A percentile compares a stretch with the other conserved stretches of the same genome.
These are phyloP conservation scores for Mucor ambiguus DNA, from an alignment of 371 early-diverging fungal genomes.

Conservation along the genomic window DNA sequence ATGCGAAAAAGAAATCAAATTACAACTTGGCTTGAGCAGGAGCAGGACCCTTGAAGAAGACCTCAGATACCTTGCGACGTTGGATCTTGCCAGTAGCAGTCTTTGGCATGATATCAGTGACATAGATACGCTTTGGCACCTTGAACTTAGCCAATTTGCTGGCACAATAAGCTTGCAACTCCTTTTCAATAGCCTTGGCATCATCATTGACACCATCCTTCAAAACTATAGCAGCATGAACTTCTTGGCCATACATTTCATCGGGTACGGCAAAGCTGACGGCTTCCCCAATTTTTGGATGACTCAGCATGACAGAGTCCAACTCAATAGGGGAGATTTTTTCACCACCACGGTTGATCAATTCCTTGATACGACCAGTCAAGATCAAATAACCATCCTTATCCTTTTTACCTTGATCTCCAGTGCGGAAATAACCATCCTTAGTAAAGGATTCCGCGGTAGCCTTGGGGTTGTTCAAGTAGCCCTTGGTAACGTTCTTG, in stretches of 20 bases:
- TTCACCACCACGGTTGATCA: slow-evolving; percentile 83
- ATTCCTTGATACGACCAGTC: slow-evolving; percentile 82
- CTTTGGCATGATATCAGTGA: slow-evolving; percentile 72
- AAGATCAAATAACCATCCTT: slow-evolving; percentile 72
- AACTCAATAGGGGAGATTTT: slow-evolving; percentile 84
- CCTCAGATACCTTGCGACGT: slow-evolving; percentile 56
- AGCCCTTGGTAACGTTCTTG: slow-evolving; percentile 75
- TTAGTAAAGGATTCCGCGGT: slow-evolving; percentile 69
- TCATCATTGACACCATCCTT: slow-evolving; percentile 27
- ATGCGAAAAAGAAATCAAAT: background rate
- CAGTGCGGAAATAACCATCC: slow-evolving; percentile 77
- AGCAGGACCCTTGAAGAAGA: slow-evolving; percentile 44
- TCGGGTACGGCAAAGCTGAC: slow-evolving; percentile 78
- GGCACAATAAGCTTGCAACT: slow-evolving; percentile 51
- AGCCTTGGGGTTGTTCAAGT: slow-evolving; percentile 82
- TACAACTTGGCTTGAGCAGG: slow-evolving; percentile 51
- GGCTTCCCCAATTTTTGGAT: slow-evolving; percentile 76
- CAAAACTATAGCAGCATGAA: slow-evolving; percentile 77
- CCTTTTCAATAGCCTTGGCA: slow-evolving; percentile 40
- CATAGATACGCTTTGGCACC: slow-evolving; percentile 74
- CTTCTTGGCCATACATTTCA: slow-evolving; percentile 81
- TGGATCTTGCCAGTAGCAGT: slow-evolving; percentile 80
- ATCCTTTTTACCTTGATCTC: slow-evolving; percentile 80
- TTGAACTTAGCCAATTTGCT: slow-evolving; percentile 77
- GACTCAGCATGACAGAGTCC: slow-evolving; percentile 75